phyloP scores from a whole-genome alignment of 2,329 filamentous ascomycete species.

The Mycogone perniciosa region DNA sequence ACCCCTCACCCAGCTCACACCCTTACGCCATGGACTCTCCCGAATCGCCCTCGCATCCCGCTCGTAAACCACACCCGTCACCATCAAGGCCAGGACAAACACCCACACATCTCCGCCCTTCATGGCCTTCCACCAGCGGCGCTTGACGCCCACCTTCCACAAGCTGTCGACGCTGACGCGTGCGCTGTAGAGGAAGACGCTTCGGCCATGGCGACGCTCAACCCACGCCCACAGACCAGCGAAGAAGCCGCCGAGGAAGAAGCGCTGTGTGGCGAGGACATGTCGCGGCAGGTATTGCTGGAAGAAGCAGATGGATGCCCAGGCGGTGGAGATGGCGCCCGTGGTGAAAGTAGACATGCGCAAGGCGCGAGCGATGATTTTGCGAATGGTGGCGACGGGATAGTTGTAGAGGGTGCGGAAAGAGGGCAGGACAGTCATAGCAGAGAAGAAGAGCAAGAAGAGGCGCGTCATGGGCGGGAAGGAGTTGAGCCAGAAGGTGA shows the following conservation, averaged over 20 bases:
- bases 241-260: slow-evolving; percentile 82
- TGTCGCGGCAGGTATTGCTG: slow-evolving; percentile 69
- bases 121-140: slow-evolving; percentile 78
- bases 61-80: slow-evolving; percentile 75
- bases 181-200: slow-evolving; percentile 72
- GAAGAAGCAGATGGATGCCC: slow-evolving; percentile 87
- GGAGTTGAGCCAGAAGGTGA: slow-evolving; percentile 79
- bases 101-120: slow-evolving; percentile 78
- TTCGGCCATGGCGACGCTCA: slow-evolving; percentile 56
- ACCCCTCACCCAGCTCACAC: slow-evolving; percentile 65
- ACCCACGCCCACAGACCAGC: slow-evolving; percentile 82
- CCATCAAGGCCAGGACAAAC: slow-evolving; percentile 71
- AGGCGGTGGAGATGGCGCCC: slow-evolving; percentile 76
- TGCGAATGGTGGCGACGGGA: slow-evolving; percentile 61
- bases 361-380: slow-evolving; percentile 61
- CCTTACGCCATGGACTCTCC: slow-evolving; percentile 63
- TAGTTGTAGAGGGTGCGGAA: slow-evolving; percentile 62
- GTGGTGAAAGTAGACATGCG: slow-evolving; percentile 68
- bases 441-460: slow-evolving; percentile 67
- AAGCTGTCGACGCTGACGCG: slow-evolving; percentile 73
- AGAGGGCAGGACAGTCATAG: slow-evolving; percentile 59
- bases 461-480: slow-evolving; percentile 75
- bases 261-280: slow-evolving; percentile 73
- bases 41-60: slow-evolving; percentile 60
- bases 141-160: slow-evolving; percentile 93